Base-by-base conservation (phyloP, 345 rosid species). In the Orychophragmus violaceus region DNA sequence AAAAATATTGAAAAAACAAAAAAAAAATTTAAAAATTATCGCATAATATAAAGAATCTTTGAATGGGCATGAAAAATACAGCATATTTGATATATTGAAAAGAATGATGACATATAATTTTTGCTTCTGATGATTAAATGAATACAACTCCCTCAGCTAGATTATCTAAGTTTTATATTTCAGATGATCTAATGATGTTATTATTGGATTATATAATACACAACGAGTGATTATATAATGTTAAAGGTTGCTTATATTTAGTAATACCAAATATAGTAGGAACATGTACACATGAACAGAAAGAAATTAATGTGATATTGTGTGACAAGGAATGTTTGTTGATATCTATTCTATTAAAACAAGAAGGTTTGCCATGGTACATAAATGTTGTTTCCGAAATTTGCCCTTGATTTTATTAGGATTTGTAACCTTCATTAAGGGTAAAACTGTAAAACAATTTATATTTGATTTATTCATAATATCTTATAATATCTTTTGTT, bases 281-380 rank as follows among this genome's bases (percentile, higher is more conserved):
- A 54, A 8, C 25, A 45, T 48, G 21, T 46, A 46, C 25, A 30
- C 48, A 58, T 5, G 14, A 14, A 22, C 16, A 59, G 13, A 61
- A 18, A 41, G 61, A 72, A n/a, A n/a, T n/a, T 54, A 64, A 56
- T 32, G 46, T 58, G 39, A 50, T 29, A 21, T 41, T 51, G 60
- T 58, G 37, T 9, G 61, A 22, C 21, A 59, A 58, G 28, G 55
- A 73, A 59, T 73, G 48, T 66, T 65, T 73, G 62, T 73, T 50
- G 59, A 72, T 59, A 50, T n/a, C n/a, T n/a, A n/a, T n/a, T n/a
- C n/a, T n/a, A n/a, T n/a, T n/a, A n/a, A n/a, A n/a, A n/a, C n/a
- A n/a, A n/a, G n/a, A n/a, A n/a, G n/a, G n/a, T n/a, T n/a, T n/a
- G n/a, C n/a, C n/a, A n/a, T n/a, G n/a, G n/a, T n/a, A n/a, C n/a